Evolutionary conservation across 805 yeast species (phyloP).

Genomic region (Ogataea nonfermentans): DNA sequence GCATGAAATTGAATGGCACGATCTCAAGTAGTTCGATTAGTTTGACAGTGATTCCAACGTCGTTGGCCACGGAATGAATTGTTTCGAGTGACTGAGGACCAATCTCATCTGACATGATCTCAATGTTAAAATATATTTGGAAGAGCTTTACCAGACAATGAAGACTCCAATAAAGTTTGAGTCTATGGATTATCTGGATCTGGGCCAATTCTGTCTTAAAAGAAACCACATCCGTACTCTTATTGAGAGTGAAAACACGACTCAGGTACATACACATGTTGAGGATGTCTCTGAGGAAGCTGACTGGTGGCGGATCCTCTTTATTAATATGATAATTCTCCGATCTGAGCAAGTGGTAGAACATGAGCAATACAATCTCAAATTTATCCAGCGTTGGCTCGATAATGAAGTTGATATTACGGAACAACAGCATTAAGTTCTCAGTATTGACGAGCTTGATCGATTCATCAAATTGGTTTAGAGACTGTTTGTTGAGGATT

Average conservation of each 20-base stretch:
- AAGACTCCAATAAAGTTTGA: conserved; percentile 45
- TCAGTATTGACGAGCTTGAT: conserved; percentile 34
- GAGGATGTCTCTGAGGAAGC: conserved; percentile 44
- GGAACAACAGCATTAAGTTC: conserved; percentile 43
- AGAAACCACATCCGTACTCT: conserved; percentile 12
- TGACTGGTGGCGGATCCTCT: conserved; percentile 23
- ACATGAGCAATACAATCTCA: conserved; percentile 48
- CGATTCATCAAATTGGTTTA: conserved; percentile 33
- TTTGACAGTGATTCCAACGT: conserved; percentile 34
- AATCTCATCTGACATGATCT: conserved; percentile 16
- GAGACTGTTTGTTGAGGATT: conserved; percentile 29
- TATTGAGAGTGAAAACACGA: conserved; percentile 44
- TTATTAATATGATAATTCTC: conserved; percentile 33
- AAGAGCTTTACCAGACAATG: conserved; percentile 34
- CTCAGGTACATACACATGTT: conserved; percentile 39
- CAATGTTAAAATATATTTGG: conserved; percentile 30
- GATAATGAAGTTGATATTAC: conserved; percentile 45
- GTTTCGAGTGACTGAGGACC: conserved; percentile 37
- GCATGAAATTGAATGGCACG: conserved; percentile 32
- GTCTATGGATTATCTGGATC: conserved; percentile 31
- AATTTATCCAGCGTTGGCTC: conserved; percentile 47
- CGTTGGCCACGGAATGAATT: conserved; percentile 34
- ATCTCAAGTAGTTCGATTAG: conserved; percentile 33
- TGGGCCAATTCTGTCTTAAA: conserved; percentile 18
- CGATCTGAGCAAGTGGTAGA: conserved; percentile 46